Percentiles rank a stretch among this genome's conserved stretches.
Conservation (phyloP, 371 early-diverging fungal species). For the Circinella umbellata region DNA sequence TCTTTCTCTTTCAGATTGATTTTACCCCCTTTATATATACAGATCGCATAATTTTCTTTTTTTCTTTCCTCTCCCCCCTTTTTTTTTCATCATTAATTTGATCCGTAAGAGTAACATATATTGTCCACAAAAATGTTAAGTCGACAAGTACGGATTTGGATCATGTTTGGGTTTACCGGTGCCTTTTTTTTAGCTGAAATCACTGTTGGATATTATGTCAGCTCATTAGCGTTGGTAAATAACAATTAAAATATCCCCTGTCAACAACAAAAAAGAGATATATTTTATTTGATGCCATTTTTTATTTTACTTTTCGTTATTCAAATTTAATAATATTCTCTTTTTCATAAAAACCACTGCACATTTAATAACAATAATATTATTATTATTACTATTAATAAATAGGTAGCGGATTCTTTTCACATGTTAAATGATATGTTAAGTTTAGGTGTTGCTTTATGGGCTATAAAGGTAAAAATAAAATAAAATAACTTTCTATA, state of each 20-base stretch:
- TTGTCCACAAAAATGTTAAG: constrained; percentile 3
- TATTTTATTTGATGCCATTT: no score
- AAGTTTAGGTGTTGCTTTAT: constrained; percentile 81
- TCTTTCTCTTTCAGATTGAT: no score
- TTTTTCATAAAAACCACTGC: no score
- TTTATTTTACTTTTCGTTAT: no score
- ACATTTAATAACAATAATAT: no score
- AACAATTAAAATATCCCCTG: neutral
- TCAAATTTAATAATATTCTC: no score
- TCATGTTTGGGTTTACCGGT: constrained; percentile 69
- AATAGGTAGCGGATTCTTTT: constrained; percentile 86
- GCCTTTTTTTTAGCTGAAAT: constrained; percentile 81
- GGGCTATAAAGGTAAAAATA: constrained; percentile 72
- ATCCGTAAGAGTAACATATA: neutral
- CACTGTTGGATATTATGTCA: constrained; percentile 74
- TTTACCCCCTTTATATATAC: no score
- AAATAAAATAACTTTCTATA: neutral
- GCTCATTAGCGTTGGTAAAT: constrained; percentile 79
- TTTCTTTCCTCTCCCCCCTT: neutral
- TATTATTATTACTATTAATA: no score
- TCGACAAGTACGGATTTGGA: constrained; percentile 42
- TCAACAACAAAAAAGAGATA: no score
- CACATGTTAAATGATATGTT: constrained; percentile 92
- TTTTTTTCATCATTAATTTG: neutral
- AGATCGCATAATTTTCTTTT: no score